Evolutionary conservation across 108 stramenopile genomes (phyloP), one percentile per base, ranked within the genome.

Genomic region (Fistulifera pelliculosa): DNA sequence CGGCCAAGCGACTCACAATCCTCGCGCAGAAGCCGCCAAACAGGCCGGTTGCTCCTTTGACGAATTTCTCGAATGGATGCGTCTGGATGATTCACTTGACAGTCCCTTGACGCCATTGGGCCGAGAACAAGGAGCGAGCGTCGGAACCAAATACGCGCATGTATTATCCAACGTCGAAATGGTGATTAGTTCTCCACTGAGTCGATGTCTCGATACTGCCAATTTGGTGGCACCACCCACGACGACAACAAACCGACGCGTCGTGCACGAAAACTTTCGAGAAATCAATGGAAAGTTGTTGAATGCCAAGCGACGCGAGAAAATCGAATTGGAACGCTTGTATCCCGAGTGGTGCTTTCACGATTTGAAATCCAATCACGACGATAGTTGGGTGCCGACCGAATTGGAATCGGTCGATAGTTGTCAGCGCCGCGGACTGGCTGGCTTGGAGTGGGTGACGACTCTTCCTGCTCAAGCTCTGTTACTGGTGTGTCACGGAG

Each of bases 1-100:
- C 43, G 87, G 83, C 7, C 87, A 89, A 60, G 87, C 87, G 1
- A 28, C 63, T 11, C 87, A 89, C 69, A 89, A 89, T 66, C 87
- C 87, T 17, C 65, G 83, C 1, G 87, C 87, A 1, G 87, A 89
- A 65, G 54, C 49, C 3, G 83, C 83, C 26, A 69, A 66, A 24
- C 74, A 69, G 27, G 54, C 44, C 11, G 87, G 87, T 1, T 89
- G 87, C 45, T 62, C 66, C 17, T 60, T 70, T 58, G 81, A 89
- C 0, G 71, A 75, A 61, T 89, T 89, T 47, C 27, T 89, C 21
- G 53, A 62, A 27, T 43, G 78, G 0, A 89, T 89, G 87, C 47
- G 77, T 27, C 50, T 83, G 45, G 87, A 89, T 54, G 87, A 89
- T 71, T 62, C 64, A 3, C 61, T 62, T 38, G 83, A 89, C 56